phyloP scores from a whole-genome alignment of 2,329 filamentous ascomycete species.

The Verticillium longisporum region DNA sequence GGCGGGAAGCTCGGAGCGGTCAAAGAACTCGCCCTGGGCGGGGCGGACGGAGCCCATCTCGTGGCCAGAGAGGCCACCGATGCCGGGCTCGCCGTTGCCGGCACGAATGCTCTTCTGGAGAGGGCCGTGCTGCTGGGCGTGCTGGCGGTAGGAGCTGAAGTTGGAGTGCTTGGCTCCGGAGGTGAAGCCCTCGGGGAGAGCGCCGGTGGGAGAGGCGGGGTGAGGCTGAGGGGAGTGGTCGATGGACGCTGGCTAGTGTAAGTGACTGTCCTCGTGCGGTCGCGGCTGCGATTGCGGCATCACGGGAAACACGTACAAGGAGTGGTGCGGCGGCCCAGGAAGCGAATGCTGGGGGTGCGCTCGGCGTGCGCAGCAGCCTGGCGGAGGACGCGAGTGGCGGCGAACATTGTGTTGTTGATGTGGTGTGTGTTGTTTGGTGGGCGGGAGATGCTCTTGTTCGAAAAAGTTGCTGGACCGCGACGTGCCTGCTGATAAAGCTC shows the following conservation, averaged over 20 bases:
- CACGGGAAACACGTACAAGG: conserved; percentile 37
- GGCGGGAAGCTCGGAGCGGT: conserved; percentile 77
- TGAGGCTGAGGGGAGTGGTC: conserved; percentile 70
- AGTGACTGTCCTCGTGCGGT: no score
- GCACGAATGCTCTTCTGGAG: conserved; percentile 51
- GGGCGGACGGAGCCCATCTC: conserved; percentile 68
- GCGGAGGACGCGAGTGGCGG: conserved; percentile 46
- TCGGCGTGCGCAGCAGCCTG: conserved; percentile 53
- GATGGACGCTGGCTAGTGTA: conserved; percentile 45
- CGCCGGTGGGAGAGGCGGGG: conserved; percentile 60
- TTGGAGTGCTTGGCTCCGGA: conserved; percentile 42
- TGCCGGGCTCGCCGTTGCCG: conserved; percentile 23
- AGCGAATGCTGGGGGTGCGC: conserved; percentile 55
- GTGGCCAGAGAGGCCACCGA: conserved; percentile 59
- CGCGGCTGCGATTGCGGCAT: background rate
- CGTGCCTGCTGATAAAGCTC: conserved; percentile 1
- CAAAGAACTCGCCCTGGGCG: conserved; percentile 71
- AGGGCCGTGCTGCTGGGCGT: conserved; percentile 72
- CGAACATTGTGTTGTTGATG: conserved; percentile 48
- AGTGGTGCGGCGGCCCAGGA: conserved; percentile 53
- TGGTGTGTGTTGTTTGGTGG: conserved; percentile 1
- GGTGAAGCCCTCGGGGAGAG: conserved; percentile 51
- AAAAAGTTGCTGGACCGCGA: background rate
- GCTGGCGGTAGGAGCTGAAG: conserved; percentile 72
- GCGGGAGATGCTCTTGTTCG: background rate